A percentile compares a stretch with the other conserved stretches of the same genome.
These are phyloP conservation scores for Skeletonema tropicum DNA, from an alignment of 108 stramenopile genomes.

Conservation along the genomic window DNA sequence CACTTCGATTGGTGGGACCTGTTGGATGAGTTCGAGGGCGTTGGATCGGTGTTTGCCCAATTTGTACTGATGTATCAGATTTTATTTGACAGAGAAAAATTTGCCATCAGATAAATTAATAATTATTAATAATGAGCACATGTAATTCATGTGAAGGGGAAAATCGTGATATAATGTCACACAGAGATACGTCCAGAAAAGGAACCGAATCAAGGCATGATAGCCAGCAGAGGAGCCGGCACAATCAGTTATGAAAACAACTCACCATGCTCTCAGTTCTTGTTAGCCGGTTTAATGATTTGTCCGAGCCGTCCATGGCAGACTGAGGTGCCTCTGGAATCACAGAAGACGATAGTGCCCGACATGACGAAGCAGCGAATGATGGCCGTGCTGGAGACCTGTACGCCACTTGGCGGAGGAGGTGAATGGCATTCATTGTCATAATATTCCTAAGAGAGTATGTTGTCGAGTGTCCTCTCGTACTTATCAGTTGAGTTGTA, in stretches of 20 bases:
- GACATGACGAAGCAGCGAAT: not conserved
- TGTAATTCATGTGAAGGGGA: not conserved
- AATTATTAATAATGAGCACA: not conserved
- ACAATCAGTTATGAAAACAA: not conserved
- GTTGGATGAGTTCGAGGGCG: slow-evolving; percentile 87
- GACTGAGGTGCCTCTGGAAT: slow-evolving; percentile 24
- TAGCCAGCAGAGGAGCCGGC: not conserved
- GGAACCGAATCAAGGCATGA: not conserved
- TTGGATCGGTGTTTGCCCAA: slow-evolving; percentile 95
- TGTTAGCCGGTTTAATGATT: slow-evolving; percentile 39
- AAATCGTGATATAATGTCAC: not conserved
- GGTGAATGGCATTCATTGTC: not conserved
- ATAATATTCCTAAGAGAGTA: not conserved
- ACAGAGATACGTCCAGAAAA: not conserved
- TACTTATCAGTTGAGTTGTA: too few species aligned
- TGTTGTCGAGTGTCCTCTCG: too few species aligned
- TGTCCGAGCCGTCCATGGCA: slow-evolving; percentile 37
- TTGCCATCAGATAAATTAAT: not conserved
- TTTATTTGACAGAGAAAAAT: not conserved
- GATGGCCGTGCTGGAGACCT: slow-evolving; percentile 4
- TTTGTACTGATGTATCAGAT: slow-evolving; percentile 52
- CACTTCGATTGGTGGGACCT: slow-evolving; percentile 89
- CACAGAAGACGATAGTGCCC: not conserved
- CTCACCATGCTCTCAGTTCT: slow-evolving; percentile 47
- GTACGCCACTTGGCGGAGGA: slow-evolving; percentile 2